Evolutionary conservation across 495 filamentous ascomycete species (phyloP).

Genomic region (Stereocaulon alpinum): DNA sequence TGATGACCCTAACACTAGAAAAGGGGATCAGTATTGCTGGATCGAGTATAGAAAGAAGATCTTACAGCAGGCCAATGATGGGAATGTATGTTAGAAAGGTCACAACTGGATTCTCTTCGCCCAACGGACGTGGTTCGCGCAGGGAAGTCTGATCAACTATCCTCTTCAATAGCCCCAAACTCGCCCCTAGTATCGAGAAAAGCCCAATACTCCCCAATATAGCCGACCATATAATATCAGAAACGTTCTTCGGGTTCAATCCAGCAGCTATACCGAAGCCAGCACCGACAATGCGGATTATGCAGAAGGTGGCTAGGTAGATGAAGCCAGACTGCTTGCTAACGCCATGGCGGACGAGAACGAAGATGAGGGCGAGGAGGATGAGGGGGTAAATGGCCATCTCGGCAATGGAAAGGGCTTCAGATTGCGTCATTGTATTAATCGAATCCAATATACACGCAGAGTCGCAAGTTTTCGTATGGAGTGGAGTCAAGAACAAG

Average conservation of each 20-base stretch:
- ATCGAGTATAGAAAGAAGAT: background rate
- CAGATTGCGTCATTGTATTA: background rate
- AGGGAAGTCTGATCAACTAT: background rate
- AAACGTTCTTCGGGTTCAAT: background rate
- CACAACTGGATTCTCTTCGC: background rate
- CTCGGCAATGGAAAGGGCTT: conserved; percentile 17
- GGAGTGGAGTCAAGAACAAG: too few species aligned
- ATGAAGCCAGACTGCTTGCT: conserved; percentile 14
- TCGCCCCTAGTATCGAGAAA: conserved; percentile 17
- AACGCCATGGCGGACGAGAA: conserved; percentile 17
- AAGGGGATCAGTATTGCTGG: background rate
- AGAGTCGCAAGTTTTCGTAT: too few species aligned
- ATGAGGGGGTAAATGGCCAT: conserved; percentile 15
- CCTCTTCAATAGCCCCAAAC: conserved; percentile 12
- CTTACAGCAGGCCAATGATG: background rate
- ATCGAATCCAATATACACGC: too few species aligned
- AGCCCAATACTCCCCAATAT: conserved; percentile 15
- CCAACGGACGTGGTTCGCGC: background rate
- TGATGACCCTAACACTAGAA: background rate
- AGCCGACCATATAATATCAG: conserved; percentile 10
- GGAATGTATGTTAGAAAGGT: background rate
- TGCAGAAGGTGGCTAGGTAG: conserved; percentile 11
- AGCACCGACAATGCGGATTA: conserved; percentile 13
- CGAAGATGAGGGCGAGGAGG: conserved; percentile 8
- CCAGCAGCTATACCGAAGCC: conserved; percentile 11